Base-by-base conservation (phyloP, 148 eudicot species). In the Spergularia bocconei region DNA sequence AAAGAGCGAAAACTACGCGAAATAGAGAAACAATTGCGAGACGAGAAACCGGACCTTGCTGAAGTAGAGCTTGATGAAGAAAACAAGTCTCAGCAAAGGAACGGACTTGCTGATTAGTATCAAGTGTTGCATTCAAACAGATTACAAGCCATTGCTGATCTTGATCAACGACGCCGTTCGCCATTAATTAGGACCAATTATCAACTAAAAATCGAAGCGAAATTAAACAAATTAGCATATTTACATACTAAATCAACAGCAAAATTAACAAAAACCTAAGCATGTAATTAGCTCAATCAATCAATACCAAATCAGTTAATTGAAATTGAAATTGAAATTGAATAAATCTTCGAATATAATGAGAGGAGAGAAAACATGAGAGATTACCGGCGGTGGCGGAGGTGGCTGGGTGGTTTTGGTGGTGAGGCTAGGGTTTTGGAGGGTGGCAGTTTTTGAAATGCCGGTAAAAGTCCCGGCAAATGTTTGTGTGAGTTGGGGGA, bases 71-170 rank as follows among this genome's bases (percentile, higher is more conserved):
- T 79, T 95, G 99, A 59, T 64, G 71, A 56, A 92, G 91, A 63
- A 97, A 4, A 29, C 36, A 90, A 21, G 92, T 71, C 82, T 95
- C 99, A 9, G 99, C 99, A 60, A 84, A 92, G 6, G 92, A 84
- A 68, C 98, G 96, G 69, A 85, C 84, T 82, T 95, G 89, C 4
- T 89, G 91, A 80, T 83, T 85, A 57, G 91, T 87, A 75, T 92
- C 92, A 15, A 95, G 88, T 47, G 97, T 87, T 8, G 97, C 97
- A 79, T 79, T 95, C 83, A 95, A 81, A 71, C 96, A 95, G 76
- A 88, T 84, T 29, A 92, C 81, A 48, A 95, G 85, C 97, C 99
- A 95, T 63, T 92, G 91, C 61, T 92, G 92, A 78, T 95, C 97
- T 71, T 89, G 82, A 85, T 95, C 96, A 12, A 82, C 69, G n/a